phyloP scores from a whole-genome alignment of 371 early-diverging fungal species.

The Mucor lusitanicus region DNA sequence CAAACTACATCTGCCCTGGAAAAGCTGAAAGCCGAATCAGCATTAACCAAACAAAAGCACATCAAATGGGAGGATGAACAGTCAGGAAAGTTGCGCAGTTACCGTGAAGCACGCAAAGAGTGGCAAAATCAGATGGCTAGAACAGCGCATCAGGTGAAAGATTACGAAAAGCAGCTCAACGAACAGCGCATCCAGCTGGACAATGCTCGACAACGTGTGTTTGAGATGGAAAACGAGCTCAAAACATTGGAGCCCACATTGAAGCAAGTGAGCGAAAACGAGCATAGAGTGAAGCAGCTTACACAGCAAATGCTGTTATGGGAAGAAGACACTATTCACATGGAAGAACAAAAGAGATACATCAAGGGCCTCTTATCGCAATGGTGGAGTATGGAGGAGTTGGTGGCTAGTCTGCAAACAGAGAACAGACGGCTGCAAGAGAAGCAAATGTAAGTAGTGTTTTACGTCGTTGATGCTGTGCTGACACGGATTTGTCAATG shows the following conservation, averaged over 20 bases:
- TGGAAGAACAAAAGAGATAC: conserved; percentile 48
- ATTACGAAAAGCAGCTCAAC: conserved; percentile 34
- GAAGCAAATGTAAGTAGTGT: conserved; percentile 21
- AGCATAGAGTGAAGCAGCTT: conserved; percentile 59
- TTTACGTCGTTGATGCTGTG: too few species aligned
- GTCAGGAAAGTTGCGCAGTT: conserved; percentile 55
- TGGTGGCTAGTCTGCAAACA: conserved; percentile 40
- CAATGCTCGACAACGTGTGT: conserved; percentile 39
- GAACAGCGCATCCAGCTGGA: conserved; percentile 35
- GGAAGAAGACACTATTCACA: conserved; percentile 41
- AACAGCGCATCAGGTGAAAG: conserved; percentile 46
- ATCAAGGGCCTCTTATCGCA: conserved; percentile 43
- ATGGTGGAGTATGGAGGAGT: conserved; percentile 49
- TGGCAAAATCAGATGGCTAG: conserved; percentile 55
- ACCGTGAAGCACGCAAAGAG: conserved; percentile 59
- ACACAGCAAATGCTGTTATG: conserved; percentile 62
- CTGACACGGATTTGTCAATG: neutral
- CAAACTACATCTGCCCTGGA: conserved; percentile 52
- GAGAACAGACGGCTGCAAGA: conserved; percentile 28
- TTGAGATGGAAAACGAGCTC: conserved; percentile 55
- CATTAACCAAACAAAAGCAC: conserved; percentile 59
- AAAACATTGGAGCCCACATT: conserved; percentile 51
- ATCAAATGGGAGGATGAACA: conserved; percentile 69
- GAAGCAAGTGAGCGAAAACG: conserved; percentile 53
- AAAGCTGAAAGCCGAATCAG: conserved; percentile 57